Percentiles rank a stretch among this genome's conserved stretches.
Conservation (phyloP, 2,329 filamentous ascomycete species). For the Claviceps humidiphila region DNA sequence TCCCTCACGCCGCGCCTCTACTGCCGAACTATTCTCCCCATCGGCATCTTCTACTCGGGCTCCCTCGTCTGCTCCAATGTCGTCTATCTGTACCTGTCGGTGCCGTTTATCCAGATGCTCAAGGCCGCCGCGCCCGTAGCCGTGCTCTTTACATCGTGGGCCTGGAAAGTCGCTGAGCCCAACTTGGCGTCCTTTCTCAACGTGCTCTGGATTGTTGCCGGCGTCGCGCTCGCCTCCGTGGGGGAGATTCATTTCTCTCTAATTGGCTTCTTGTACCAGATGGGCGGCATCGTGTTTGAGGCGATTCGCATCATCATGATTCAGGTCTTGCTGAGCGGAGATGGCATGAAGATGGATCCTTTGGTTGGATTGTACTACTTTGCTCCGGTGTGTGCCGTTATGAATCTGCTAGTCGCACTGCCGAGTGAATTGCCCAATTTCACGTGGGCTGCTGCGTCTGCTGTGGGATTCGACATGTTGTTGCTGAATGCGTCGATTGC, state of each 20-base stretch:
- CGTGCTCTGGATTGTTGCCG: slow-evolving; percentile 37
- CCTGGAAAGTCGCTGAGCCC: slow-evolving; percentile 37
- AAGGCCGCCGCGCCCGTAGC: slow-evolving; percentile 56
- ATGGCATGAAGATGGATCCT: slow-evolving; percentile 76
- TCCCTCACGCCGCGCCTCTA: slow-evolving; percentile 49
- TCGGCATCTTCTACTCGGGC: slow-evolving; percentile 51
- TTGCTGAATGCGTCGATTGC: slow-evolving; percentile 64
- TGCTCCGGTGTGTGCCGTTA: slow-evolving; percentile 68
- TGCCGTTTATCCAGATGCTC: slow-evolving; percentile 60
- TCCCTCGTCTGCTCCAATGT: slow-evolving; percentile 55
- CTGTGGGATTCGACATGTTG: slow-evolving; percentile 51
- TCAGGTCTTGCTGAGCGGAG: slow-evolving; percentile 62
- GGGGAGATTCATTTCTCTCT: slow-evolving; percentile 59
- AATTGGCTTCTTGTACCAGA: slow-evolving; percentile 54
- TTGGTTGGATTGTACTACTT: slow-evolving; percentile 85
- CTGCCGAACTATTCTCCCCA: slow-evolving; percentile 49
- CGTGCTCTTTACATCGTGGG: slow-evolving; percentile 53
- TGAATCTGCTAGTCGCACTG: slow-evolving; percentile 61
- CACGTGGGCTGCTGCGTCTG: slow-evolving; percentile 50
- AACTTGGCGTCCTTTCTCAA: slow-evolving; percentile 31
- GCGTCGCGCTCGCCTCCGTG: slow-evolving; percentile 37
- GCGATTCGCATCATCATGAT: slow-evolving; percentile 76
- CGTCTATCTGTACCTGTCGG: slow-evolving; percentile 53
- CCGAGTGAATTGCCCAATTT: slow-evolving; percentile 56
- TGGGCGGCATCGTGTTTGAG: slow-evolving; percentile 67